Evolutionary conservation across 1,139 yeast genomes (phyloP).

Genomic region (Hanseniaspora sp.): DNA sequence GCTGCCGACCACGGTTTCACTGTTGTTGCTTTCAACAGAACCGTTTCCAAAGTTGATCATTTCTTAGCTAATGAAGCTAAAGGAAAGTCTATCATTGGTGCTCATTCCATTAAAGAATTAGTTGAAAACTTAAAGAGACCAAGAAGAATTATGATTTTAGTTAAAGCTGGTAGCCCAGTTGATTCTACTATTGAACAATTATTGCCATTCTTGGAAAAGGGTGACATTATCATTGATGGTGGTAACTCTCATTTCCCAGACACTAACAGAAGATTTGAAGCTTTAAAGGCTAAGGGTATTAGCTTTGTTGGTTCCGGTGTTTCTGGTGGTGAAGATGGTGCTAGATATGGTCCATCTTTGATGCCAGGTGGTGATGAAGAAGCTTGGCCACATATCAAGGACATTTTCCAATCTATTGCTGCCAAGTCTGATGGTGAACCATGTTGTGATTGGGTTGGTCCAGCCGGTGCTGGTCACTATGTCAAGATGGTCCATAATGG

Average conservation of each 20-base stretch:
- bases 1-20: conserved; percentile 97
- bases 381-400: conserved; percentile 98
- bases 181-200: conserved; percentile 83
- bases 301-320: conserved; percentile 97
- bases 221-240: conserved; percentile 97
- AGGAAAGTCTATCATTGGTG: conserved; percentile 92
- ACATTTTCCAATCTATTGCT: conserved; percentile 87
- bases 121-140: conserved; percentile 88
- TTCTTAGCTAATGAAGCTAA: conserved; percentile 91
- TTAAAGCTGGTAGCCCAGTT: conserved; percentile 94
- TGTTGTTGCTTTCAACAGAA: conserved; percentile 97
- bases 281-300: conserved; percentile 76
- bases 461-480: conserved; percentile 97
- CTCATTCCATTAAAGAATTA: conserved; percentile 82
- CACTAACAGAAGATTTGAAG: conserved; percentile 90
- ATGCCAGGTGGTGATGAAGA: conserved; percentile 99
- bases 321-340: conserved; percentile 99
- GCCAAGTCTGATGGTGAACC: conserved; percentile 98
- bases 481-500: conserved; percentile 99
- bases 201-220: conserved; percentile 84
- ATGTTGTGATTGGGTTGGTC: conserved; percentile 99
- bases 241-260: conserved; percentile 99
- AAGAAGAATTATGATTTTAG: conserved; percentile 85
- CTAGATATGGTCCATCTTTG: conserved; percentile 96
- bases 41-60: conserved; percentile 87